Evolutionary conservation across 805 yeast species (phyloP).

Genomic region (Nakazawaea holstii): DNA sequence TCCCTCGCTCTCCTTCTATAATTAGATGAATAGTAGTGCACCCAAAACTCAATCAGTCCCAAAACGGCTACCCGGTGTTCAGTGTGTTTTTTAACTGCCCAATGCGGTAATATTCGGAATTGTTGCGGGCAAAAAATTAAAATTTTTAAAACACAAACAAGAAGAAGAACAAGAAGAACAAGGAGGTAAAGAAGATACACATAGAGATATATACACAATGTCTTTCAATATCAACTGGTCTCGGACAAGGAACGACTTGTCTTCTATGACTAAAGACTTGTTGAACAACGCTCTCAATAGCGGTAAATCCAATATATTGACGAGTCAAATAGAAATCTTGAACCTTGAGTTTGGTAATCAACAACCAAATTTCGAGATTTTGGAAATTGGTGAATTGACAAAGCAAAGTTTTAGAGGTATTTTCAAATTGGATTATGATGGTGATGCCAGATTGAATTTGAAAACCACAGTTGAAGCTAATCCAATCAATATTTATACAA

Average conservation of each 20-base stretch:
- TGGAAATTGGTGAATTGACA: slow-evolving; percentile 80
- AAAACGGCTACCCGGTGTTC: not conserved
- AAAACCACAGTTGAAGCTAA: slow-evolving; percentile 83
- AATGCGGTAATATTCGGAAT: no score
- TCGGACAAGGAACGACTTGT: slow-evolving; percentile 58
- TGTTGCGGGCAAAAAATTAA: not conserved
- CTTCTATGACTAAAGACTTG: slow-evolving; percentile 57
- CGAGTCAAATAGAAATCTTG: slow-evolving; percentile 61
- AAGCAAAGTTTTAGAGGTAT: slow-evolving; percentile 75
- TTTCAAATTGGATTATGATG: slow-evolving; percentile 69
- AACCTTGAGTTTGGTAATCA: slow-evolving; percentile 69
- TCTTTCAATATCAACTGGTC: slow-evolving; percentile 81
- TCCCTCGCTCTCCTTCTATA: no score
- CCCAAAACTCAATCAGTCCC: not conserved
- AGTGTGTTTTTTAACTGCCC: no score
- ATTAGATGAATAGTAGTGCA: no score
- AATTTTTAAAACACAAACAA: not conserved
- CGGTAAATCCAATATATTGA: slow-evolving; percentile 67
- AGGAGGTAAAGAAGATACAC: not conserved
- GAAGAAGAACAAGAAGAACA: not conserved
- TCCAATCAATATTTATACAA: slow-evolving; percentile 61
- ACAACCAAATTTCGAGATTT: slow-evolving; percentile 71
- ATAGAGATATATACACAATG: slow-evolving; percentile 35
- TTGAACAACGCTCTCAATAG: slow-evolving; percentile 70
- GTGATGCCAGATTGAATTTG: slow-evolving; percentile 70